Percentiles rank a stretch among this genome's conserved stretches.
phyloP scores from a whole-genome alignment of 1,284 basidiomycete species.

The Albatrellus sp. region DNA sequence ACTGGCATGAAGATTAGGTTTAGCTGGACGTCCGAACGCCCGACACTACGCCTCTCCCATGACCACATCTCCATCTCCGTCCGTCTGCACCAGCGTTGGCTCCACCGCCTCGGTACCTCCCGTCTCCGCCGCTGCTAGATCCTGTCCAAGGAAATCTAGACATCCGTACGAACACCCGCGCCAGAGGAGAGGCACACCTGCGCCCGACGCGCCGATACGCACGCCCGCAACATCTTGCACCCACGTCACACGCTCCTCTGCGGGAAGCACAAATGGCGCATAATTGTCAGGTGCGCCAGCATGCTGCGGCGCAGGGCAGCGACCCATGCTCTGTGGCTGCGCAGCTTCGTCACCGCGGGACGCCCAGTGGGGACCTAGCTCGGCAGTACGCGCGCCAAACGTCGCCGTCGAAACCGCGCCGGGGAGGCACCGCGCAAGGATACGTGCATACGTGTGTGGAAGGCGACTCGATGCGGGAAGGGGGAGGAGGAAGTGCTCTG shows the following conservation, averaged over 20 bases:
- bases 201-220: slow-evolving; percentile 25
- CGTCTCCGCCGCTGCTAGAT: too few relatives aligned
- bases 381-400: not conserved
- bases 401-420: not conserved
- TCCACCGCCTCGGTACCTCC: too few relatives aligned
- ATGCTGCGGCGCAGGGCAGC: slow-evolving; percentile 45
- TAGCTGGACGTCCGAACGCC: too few relatives aligned
- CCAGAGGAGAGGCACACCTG: slow-evolving; percentile 52
- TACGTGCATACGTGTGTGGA: not conserved
- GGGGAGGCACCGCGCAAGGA: not conserved
- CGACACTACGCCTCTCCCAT: too few relatives aligned
- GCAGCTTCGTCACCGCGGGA: not conserved
- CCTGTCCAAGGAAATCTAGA: slow-evolving; percentile 37
- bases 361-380: not conserved
- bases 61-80: too few relatives aligned
- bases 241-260: slow-evolving; percentile 58
- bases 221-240: slow-evolving; percentile 40
- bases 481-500: slow-evolving; percentile 8
- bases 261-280: slow-evolving; percentile 36
- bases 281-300: slow-evolving; percentile 8
- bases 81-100: too few relatives aligned
- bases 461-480: slow-evolving; percentile 1
- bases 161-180: slow-evolving; percentile 53
- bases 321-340: slow-evolving; percentile 19
- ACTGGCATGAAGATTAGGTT: too few relatives aligned